Percentiles rank a stretch among this genome's conserved stretches.
These are phyloP conservation scores for Nectriaceae sp. DNA, from an alignment of 2,329 filamentous ascomycete species.

Conservation along the genomic window DNA sequence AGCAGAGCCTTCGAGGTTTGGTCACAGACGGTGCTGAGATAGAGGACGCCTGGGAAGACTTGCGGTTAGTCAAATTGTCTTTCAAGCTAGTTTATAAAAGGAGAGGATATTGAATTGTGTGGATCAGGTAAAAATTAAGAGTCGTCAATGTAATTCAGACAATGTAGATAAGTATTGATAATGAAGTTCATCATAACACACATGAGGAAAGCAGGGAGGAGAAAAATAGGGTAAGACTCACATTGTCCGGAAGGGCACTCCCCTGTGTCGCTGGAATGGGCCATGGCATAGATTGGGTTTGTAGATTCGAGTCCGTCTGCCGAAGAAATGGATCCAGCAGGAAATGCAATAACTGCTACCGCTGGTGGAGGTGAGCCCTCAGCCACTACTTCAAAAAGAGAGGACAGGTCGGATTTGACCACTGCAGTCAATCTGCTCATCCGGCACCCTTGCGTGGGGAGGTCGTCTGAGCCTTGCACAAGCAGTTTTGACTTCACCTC, in stretches of 20 bases:
- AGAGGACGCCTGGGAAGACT: slow-evolving; percentile 33
- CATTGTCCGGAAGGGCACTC: slow-evolving; percentile 88
- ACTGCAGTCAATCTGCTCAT: slow-evolving; percentile 68
- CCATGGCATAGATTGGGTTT: slow-evolving; percentile 59
- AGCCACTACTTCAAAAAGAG: slow-evolving; percentile 68
- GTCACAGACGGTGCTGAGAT: slow-evolving; percentile 39
- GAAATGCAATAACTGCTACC: slow-evolving; percentile 70
- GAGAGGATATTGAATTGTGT: slow-evolving; percentile 31
- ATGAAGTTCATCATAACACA: slow-evolving; percentile 77
- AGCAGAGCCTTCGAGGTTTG: slow-evolving; percentile 39
- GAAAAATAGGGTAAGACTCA: slow-evolving; percentile 58
- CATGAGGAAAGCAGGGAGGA: slow-evolving; percentile 29
- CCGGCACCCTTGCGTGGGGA: slow-evolving; percentile 28
- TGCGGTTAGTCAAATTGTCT: slow-evolving; percentile 34
- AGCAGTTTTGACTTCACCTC: slow-evolving; percentile 57
- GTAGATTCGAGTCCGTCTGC: slow-evolving; percentile 36
- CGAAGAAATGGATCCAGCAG: slow-evolving; percentile 48
- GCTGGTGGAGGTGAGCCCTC: slow-evolving; percentile 78
- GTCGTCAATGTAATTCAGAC: slow-evolving; percentile 93
- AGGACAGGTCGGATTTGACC: slow-evolving; percentile 63
- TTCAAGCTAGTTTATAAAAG: slow-evolving; percentile 8
- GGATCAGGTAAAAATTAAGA: slow-evolving; percentile 83
- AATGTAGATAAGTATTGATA: slow-evolving; percentile 99
- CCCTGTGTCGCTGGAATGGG: slow-evolving; percentile 87
- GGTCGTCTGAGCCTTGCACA: slow-evolving; percentile 45